These are phyloP conservation scores for Saccharomyces paradoxus DNA, from an alignment of 805 yeast species.

Conservation along the genomic window DNA sequence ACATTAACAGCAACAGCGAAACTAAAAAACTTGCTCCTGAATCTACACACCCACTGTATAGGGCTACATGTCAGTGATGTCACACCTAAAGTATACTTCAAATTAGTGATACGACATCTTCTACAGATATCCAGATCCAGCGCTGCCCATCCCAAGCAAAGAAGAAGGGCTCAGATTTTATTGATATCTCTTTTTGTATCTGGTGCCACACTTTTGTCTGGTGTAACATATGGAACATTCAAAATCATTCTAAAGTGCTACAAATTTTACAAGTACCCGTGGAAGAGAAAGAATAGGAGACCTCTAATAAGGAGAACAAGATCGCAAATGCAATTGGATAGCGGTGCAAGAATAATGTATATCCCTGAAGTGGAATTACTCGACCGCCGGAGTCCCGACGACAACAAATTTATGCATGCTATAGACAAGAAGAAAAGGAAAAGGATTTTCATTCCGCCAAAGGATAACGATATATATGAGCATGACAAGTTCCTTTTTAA, in stretches of 20 bases:
- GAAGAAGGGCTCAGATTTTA: slow-evolving; percentile 21
- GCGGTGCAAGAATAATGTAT: slow-evolving; percentile 29
- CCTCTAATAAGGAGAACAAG: slow-evolving; percentile 20
- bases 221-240: slow-evolving; percentile 12
- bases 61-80: slow-evolving; percentile 18
- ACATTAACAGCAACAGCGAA: slow-evolving; percentile 2
- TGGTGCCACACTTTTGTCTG: slow-evolving; percentile 12
- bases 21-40: slow-evolving; percentile 4
- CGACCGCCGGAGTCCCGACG: slow-evolving; percentile 1
- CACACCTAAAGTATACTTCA: slow-evolving; percentile 10
- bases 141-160: slow-evolving; percentile 13
- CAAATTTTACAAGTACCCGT: slow-evolving; percentile 8
- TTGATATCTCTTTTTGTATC: slow-evolving; percentile 16
- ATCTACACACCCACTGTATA: slow-evolving; percentile 14
- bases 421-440: slow-evolving; percentile 11
- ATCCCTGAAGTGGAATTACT: slow-evolving; percentile 19
- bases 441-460: slow-evolving; percentile 24
- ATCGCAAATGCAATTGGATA: slow-evolving; percentile 22
- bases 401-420: background rate
- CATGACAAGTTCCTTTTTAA: slow-evolving; percentile 29
- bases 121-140: slow-evolving; percentile 16
- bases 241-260: slow-evolving; percentile 8
- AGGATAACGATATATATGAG: slow-evolving; percentile 25
- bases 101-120: slow-evolving; percentile 16
- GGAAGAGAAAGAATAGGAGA: slow-evolving; percentile 5